Evolutionary conservation across 2,329 filamentous ascomycete genomes (phyloP).

Genomic region (Colletotrichum musae): DNA sequence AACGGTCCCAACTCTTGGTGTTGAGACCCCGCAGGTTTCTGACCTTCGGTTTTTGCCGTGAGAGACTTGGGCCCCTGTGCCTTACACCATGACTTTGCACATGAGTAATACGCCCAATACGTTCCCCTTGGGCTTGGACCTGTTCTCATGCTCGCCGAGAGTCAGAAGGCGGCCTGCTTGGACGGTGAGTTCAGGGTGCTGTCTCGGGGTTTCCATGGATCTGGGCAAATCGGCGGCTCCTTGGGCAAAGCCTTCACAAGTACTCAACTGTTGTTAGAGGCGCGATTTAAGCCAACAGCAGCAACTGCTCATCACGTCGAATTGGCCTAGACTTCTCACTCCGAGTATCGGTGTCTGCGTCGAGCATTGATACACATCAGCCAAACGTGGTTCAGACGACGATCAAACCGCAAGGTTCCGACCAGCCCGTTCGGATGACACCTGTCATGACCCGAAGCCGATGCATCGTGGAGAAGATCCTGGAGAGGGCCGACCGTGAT

Average conservation of each 20-base stretch:
- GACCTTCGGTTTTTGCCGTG: no score
- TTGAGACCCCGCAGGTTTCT: no score
- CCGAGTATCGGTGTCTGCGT: background rate
- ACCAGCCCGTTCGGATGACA: constrained; percentile 38
- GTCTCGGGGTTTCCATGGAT: background rate
- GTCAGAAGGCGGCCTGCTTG: background rate
- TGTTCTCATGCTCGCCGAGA: constrained; percentile 1
- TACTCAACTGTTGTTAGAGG: no score
- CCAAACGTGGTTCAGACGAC: constrained; percentile 39
- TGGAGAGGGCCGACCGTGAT: background rate
- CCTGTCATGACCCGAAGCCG: constrained; percentile 18
- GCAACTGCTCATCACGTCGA: constrained; percentile 7
- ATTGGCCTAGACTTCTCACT: no score
- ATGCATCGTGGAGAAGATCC: constrained; percentile 1
- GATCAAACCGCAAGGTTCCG: constrained; percentile 33
- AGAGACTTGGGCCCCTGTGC: no score
- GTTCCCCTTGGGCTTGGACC: no score
- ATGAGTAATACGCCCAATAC: no score
- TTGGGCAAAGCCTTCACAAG: no score
- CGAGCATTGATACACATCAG: constrained; percentile 21
- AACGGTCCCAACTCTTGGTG: no score
- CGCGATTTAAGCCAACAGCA: background rate
- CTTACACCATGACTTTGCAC: no score
- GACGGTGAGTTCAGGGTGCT: background rate
- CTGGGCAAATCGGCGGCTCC: background rate